Conservation (phyloP, 306 rosid species). For the Oxytropis ochrocephala region DNA sequence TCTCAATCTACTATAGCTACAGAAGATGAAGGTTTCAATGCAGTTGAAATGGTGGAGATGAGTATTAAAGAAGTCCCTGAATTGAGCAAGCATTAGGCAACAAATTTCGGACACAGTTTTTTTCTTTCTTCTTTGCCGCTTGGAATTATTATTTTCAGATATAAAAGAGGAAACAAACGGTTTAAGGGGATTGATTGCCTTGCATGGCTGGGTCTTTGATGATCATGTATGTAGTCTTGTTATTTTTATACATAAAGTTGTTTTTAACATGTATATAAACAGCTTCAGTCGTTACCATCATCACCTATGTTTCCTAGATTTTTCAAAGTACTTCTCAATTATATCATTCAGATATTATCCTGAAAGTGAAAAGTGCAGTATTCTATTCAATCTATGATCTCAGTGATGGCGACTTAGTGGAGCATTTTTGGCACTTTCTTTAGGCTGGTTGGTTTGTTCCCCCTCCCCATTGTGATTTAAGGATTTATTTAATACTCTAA, state of each 20-base stretch:
- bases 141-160: conserved; percentile 16
- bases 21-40: conserved; percentile 48
- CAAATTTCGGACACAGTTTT: conserved; percentile 12
- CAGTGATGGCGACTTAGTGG: conserved; percentile 46
- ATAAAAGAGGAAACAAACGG: conserved; percentile 13
- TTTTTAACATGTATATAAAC: conserved; percentile 77
- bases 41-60: conserved; percentile 74
- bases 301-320: conserved; percentile 32
- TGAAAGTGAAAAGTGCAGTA: conserved; percentile 3
- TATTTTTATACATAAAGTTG: conserved; percentile 59
- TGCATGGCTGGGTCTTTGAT: conserved; percentile 27
- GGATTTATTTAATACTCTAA: background rate
- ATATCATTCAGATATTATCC: conserved; percentile 23
- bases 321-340: conserved; percentile 31
- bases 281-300: conserved; percentile 41
- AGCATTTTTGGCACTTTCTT: conserved; percentile 40
- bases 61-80: conserved; percentile 86
- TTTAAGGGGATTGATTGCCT: conserved; percentile 25
- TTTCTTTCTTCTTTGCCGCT: conserved; percentile 41
- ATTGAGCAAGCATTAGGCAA: conserved; percentile 43
- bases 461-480: too few species aligned
- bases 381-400: conserved; percentile 23
- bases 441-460: conserved; percentile 28
- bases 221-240: conserved; percentile 86
- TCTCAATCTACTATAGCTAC: conserved; percentile 71